Evolutionary conservation across 352 stramenopile species (phyloP).

Genomic region (Elongisporangium prolatum): DNA sequence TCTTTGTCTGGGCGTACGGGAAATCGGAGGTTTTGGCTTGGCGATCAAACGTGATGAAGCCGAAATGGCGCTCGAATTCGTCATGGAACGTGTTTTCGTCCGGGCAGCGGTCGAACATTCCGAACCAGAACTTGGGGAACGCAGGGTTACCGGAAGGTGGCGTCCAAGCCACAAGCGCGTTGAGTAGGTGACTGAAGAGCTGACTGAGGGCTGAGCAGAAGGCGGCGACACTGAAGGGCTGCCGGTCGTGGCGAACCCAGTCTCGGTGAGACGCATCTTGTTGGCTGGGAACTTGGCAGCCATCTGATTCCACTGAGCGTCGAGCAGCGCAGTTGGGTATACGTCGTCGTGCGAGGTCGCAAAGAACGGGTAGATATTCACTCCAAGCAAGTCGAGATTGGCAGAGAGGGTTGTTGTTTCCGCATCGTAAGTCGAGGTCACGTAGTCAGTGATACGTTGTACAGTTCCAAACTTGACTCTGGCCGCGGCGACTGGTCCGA

Average conservation of each 20-base stretch:
- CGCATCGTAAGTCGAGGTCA: conserved; percentile 1
- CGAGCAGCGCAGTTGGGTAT: conserved; percentile 9
- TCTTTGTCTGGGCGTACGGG: conserved; percentile 4
- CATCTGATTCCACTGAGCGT: conserved; percentile 15
- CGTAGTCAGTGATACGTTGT: conserved; percentile 28
- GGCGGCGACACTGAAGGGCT: conserved; percentile 5
- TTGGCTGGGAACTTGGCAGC: conserved; percentile 8
- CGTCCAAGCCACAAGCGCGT: conserved; percentile 19
- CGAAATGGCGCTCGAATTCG: conserved; percentile 51
- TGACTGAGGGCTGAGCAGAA: conserved; percentile 3
- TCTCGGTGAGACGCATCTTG: conserved; percentile 26
- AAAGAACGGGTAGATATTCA: conserved; percentile 41
- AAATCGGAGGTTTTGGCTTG: conserved; percentile 34
- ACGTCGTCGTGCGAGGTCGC: conserved; percentile 11
- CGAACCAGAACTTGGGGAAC: conserved; percentile 50
- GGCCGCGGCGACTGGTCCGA: conserved; percentile 6
- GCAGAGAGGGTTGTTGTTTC: conserved; percentile 10
- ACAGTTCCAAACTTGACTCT: conserved; percentile 21
- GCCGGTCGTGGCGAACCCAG: conserved; percentile 13
- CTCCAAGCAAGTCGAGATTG: conserved; percentile 24
- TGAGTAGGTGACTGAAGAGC: conserved; percentile 17
- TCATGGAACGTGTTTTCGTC: conserved; percentile 32
- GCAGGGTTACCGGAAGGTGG: conserved; percentile 3
- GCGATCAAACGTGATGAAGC: conserved; percentile 43
- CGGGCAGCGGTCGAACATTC: conserved; percentile 44